phyloP scores from a whole-genome alignment of 768 basidiomycete species.

The Mrakia frigida region DNA sequence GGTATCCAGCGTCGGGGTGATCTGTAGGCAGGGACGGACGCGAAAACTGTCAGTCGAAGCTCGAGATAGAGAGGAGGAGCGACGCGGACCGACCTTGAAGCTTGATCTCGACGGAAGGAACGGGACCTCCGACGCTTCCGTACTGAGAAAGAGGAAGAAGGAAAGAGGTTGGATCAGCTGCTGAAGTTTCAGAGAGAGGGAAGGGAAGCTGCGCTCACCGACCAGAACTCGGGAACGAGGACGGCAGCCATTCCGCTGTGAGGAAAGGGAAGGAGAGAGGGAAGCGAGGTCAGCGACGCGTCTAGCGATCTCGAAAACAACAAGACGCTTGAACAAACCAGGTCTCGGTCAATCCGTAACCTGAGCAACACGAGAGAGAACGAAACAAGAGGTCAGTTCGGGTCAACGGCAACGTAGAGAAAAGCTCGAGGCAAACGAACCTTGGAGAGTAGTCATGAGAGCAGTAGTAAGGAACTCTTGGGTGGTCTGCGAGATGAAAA shows the following conservation, averaged over 20 bases:
- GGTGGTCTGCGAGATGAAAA: constrained; percentile 33
- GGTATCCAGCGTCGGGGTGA: constrained; percentile 42
- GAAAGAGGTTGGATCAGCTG: no score
- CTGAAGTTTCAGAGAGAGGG: neutral
- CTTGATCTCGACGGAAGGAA: constrained; percentile 42
- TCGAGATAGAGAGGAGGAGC: neutral
- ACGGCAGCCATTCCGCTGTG: constrained; percentile 8
- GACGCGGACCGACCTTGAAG: constrained; percentile 35
- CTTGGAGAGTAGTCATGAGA: constrained; percentile 40
- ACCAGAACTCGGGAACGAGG: constrained; percentile 35
- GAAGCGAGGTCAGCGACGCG: neutral
- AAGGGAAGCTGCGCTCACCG: neutral
- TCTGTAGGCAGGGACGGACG: constrained; percentile 30
- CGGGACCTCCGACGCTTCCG: constrained; percentile 39
- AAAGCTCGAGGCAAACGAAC: constrained; percentile 4
- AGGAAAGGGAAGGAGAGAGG: neutral
- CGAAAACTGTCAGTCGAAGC: no score
- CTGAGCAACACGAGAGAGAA: no score
- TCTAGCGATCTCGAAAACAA: neutral
- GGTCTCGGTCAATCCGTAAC: constrained; percentile 42
- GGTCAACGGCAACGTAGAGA: no score
- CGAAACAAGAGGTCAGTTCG: no score
- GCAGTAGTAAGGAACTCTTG: constrained; percentile 43
- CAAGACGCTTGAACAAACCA: constrained; percentile 29
- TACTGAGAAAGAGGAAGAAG: constrained; percentile 3